Conservation (phyloP, 176 grass and related monocot genomes). For the Cocos nucifera region DNA sequence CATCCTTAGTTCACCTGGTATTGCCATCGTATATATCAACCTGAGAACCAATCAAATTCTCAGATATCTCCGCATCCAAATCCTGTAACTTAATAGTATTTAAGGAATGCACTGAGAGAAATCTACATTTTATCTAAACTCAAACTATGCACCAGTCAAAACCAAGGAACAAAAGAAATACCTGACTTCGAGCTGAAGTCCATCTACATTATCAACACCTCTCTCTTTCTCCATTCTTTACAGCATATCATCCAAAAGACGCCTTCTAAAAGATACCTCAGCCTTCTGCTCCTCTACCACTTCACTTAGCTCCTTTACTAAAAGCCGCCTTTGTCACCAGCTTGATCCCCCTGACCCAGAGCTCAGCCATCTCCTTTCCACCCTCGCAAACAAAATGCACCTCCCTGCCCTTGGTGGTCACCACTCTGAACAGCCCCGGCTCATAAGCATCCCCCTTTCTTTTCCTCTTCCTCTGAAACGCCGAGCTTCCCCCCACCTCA, state of each 20-base stretch:
- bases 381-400: slow-evolving; percentile 85
- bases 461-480: slow-evolving; percentile 52
- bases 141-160: slow-evolving; percentile 16
- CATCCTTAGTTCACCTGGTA: too few relatives aligned
- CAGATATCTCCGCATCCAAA: too few relatives aligned
- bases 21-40: too few relatives aligned
- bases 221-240: slow-evolving; percentile 17
- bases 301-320: slow-evolving; percentile 17
- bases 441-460: slow-evolving; percentile 42
- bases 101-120: too few relatives aligned
- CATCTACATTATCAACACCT: slow-evolving; percentile 6
- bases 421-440: slow-evolving; percentile 71
- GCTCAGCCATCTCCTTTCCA: slow-evolving; percentile 60
- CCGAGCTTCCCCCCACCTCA: slow-evolving; percentile 57
- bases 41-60: too few relatives aligned
- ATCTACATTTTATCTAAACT: neutral
- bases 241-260: slow-evolving; percentile 29
- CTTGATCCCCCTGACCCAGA: slow-evolving; percentile 88
- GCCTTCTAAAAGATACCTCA: slow-evolving; percentile 8
- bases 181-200: slow-evolving; percentile 71
- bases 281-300: neutral
- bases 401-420: slow-evolving; percentile 67
- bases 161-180: slow-evolving; percentile 17
- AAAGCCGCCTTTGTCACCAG: slow-evolving; percentile 36
- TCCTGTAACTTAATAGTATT: too few relatives aligned